Evolutionary conservation across 768 basidiomycete genomes (phyloP), one percentile per base, ranked within the genome.

Genomic region (Trametes elegans): DNA sequence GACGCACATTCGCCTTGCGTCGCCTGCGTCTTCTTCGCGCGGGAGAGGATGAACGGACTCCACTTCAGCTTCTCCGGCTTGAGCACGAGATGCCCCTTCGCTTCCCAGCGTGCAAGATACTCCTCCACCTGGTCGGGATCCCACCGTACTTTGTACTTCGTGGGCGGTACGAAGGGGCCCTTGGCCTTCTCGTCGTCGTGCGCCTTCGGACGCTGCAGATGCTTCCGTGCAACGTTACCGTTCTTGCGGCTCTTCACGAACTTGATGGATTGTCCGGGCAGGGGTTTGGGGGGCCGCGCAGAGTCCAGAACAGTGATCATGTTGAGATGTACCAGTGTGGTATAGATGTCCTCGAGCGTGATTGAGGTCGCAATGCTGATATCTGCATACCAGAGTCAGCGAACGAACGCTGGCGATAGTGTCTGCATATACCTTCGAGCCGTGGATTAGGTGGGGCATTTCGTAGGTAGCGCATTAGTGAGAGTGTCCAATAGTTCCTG

Each of bases 401-500:
- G 28, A 50, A 39, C 55, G 49, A 39, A n/a, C 10, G 27, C 66
- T 80, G n/a, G n/a, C n/a, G n/a, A n/a, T n/a, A n/a, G n/a, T n/a
- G n/a, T n/a, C n/a, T n/a, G n/a, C n/a, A n/a, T n/a, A 62, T 59
- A 91, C 93, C 91, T 81, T 93, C 87, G 44, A 97, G 73, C 31
- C 79, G 78, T 23, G 85, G 80, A 47, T 79, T 74, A 29, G 75
- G 75, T n/a, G 85, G 77, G 11, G 83, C 81, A 13, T 76, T 79
- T 35, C 77, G 75, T 49, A 89, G 74, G 71, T 85, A 95, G 49
- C 85, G 80, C 83, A 93, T 94, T 49, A 98, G 66, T 31, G 92
- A 79, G 40, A 94, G 74, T 3, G 85, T 91, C 96, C 97, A 98
- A 68, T 98, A 98, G 59, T 87, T 90, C 74, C 79, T 86, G 74